Evolutionary conservation across 192 early-diverging fungal genomes (phyloP), one percentile per base, ranked within the genome.

Genomic region (Backusella psychrophila): DNA sequence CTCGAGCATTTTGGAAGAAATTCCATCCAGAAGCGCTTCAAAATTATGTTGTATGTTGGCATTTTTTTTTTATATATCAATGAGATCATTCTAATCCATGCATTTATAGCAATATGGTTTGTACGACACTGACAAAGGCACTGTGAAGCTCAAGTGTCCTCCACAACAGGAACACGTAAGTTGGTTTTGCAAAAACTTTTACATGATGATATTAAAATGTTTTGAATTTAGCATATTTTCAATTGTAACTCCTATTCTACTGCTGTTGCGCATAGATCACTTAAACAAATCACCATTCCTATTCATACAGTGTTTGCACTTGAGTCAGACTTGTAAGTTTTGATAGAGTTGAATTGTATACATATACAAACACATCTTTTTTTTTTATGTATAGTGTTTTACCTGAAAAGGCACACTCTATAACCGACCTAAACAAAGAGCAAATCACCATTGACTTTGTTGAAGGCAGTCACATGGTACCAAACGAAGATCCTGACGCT

Each of bases 21-120:
- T 87, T 86, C 79, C 81, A 85, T 66, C 78, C 85, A 46, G 87
- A 90, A 35, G 82, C 80, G 39, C 65, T 90, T n/a, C 78, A 90
- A 21, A 52, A 86, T 7, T 88, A 89, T 74, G 36, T 91, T 21
- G 89, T 90, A 85, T 12, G 56, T 63, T 23, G 1, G 42, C 15
- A 5, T 44, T 44, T n/a, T n/a, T n/a, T n/a, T n/a, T n/a, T n/a
- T n/a, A n/a, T n/a, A n/a, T n/a, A n/a, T 44, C 56, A 29, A 59
- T 7, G 23, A 59, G 56, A 26, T 5, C 6, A 4, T 53, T 33
- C 26, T 34, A 38, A 69, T 49, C 9, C 7, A 41, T 29, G 59
- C 63, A 67, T 4, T 6, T 6, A 6, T 69, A 88, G 87, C 68
- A 87, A 70, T 79, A 82, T 63, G 87, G 85, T 1, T 72, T 87